Conservation (phyloP, 208 protist species). For the Acanthamoeba triangularis region DNA sequence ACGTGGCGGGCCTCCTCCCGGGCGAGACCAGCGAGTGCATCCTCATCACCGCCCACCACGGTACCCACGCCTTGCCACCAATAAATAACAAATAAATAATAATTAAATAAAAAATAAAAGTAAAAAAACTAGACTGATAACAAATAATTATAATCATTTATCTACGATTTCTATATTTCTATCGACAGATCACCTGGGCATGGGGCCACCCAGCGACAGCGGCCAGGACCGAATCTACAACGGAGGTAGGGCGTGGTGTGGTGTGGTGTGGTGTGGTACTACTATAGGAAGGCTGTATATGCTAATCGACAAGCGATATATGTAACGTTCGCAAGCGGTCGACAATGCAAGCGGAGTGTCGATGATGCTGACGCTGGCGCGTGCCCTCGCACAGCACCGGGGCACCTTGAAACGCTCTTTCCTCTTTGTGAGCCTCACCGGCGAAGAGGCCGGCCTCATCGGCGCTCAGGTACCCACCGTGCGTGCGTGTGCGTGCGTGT, state of each 20-base stretch:
- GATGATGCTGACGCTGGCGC: slow-evolving; percentile 36
- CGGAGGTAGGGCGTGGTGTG: neutral
- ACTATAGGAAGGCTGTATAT: too few species aligned
- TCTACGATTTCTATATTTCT: neutral
- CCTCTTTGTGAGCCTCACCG: slow-evolving; percentile 43
- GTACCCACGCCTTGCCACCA: neutral
- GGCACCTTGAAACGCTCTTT: neutral
- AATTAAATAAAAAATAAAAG: too few species aligned
- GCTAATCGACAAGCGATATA: too few species aligned
- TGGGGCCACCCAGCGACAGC: neutral
- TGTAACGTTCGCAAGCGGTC: neutral
- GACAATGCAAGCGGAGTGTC: slow-evolving; percentile 31
- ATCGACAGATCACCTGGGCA: neutral
- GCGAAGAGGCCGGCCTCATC: slow-evolving; percentile 48
- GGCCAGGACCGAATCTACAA: slow-evolving; percentile 29
- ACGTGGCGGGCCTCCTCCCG: neutral
- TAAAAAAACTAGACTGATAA: too few species aligned
- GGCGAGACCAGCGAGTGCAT: slow-evolving; percentile 15
- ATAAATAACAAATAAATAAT: neutral
- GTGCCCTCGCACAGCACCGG: neutral
- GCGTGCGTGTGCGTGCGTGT: neutral
- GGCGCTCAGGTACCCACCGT: neutral
- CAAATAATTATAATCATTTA: too few species aligned
- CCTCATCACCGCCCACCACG: slow-evolving; percentile 29
- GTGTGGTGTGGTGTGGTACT: too few species aligned